Evolutionary conservation across 345 rosid genomes (phyloP).

Genomic region (Trapa bicornis): DNA sequence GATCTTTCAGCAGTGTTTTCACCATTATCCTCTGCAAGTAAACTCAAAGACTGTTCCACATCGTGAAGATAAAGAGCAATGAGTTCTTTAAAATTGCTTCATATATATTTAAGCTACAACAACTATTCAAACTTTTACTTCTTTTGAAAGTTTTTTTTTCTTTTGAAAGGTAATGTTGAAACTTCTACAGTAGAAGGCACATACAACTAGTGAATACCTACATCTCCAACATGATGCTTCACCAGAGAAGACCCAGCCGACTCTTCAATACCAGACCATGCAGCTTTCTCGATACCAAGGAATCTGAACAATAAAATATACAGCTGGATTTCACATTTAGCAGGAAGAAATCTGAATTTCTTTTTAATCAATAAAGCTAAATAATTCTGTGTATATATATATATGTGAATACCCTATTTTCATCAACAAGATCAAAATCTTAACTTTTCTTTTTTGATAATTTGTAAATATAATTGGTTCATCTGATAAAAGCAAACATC

Average conservation of each 20-base stretch:
- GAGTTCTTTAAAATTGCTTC: neutral
- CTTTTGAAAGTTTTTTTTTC: too few relatives aligned
- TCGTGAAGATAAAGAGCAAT: neutral
- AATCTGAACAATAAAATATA: conserved; percentile 28
- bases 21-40: conserved; percentile 59
- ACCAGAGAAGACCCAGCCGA: conserved; percentile 67
- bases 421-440: neutral
- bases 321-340: neutral
- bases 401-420: neutral
- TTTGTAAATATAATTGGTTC: neutral
- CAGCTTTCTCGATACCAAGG: conserved; percentile 50
- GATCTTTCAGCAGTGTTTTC: conserved; percentile 32
- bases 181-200: neutral
- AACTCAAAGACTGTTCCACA: conserved; percentile 49
- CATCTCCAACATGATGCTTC: conserved; percentile 76
- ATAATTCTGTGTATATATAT: neutral
- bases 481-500: neutral
- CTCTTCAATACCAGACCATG: conserved; percentile 89
- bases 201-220: conserved; percentile 23
- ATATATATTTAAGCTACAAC: neutral
- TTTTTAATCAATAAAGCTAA: neutral
- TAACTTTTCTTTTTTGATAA: neutral
- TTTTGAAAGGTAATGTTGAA: neutral
- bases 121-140: neutral
- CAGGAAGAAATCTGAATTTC: neutral